These are phyloP conservation scores for Aspergillus udagawae DNA, from an alignment of 2,329 filamentous ascomycete species.

Conservation along the genomic window DNA sequence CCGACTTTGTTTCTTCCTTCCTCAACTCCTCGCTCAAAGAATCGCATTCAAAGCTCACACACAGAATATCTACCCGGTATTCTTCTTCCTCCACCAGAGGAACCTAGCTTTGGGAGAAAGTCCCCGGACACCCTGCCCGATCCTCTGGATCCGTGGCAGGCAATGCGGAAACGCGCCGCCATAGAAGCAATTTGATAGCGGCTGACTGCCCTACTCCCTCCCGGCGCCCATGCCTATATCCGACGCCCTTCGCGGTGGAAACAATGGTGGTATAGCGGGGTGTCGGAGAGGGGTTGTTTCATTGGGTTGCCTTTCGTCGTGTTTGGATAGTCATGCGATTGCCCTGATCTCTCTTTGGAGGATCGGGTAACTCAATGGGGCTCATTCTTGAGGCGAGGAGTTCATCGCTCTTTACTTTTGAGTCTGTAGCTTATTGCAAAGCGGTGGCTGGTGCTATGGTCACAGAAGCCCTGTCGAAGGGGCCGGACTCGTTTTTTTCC, in stretches of 20 bases:
- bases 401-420: constrained; percentile 47
- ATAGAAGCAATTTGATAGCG: constrained; percentile 89
- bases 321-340: constrained; percentile 99
- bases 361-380: constrained; percentile 97
- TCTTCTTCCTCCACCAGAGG: constrained; percentile 32
- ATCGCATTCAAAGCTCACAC: constrained; percentile 99
- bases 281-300: constrained; percentile 36
- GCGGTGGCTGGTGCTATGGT: constrained; percentile 39
- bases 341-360: constrained; percentile 46
- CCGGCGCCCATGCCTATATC: constrained; percentile 45
- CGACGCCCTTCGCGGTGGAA: constrained; percentile 45
- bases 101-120: constrained; percentile 97
- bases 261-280: constrained; percentile 32
- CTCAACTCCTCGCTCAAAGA: constrained; percentile 93
- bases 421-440: constrained; percentile 55
- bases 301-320: constrained; percentile 75
- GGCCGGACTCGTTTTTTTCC: constrained; percentile 55
- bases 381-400: constrained; percentile 99
- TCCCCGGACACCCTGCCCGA: constrained; percentile 83
- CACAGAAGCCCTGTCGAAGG: constrained; percentile 65
- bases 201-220: constrained; percentile 63
- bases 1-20: constrained; percentile 37
- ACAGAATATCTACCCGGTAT: constrained; percentile 57
- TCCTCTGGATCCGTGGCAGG: constrained; percentile 37
- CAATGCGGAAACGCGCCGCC: constrained; percentile 97